Evolutionary conservation across 169 alveolate genomes (phyloP).

Genomic region (Plasmodium gonderi): DNA sequence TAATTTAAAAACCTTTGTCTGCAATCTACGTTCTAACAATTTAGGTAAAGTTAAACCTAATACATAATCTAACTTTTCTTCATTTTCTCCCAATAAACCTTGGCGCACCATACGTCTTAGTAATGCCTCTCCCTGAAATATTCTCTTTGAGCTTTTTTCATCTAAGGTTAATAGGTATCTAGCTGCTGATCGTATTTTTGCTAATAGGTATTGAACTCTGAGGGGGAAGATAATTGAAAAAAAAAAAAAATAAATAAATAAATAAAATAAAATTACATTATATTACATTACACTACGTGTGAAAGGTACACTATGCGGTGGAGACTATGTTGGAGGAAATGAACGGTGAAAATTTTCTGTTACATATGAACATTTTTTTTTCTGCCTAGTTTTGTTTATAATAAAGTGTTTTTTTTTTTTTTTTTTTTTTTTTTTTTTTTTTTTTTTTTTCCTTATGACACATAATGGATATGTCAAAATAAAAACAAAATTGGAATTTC

Average conservation of each 20-base stretch:
- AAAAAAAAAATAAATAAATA: neutral
- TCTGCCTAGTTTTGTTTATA: neutral
- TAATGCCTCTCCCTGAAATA: conserved; percentile 99
- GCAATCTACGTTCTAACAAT: conserved; percentile 99
- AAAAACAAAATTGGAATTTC: neutral
- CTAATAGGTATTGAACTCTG: conserved; percentile 97
- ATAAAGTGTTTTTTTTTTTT: neutral
- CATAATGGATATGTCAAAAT: too few relatives aligned
- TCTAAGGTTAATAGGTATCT: conserved; percentile 98
- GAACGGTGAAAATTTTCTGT: neutral
- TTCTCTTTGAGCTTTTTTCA: conserved; percentile 95
- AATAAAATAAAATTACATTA: neutral
- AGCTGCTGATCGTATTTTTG: conserved; percentile 99
- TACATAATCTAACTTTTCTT: conserved; percentile 98
- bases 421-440: neutral
- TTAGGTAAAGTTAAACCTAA: conserved; percentile 97
- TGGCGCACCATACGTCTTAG: conserved; percentile 98
- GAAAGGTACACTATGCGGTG: too few relatives aligned
- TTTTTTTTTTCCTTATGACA: neutral
- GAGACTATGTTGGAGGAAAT: too few relatives aligned
- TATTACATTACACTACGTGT: too few relatives aligned
- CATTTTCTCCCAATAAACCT: conserved; percentile 97
- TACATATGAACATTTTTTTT: neutral
- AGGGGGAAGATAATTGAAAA: neutral
- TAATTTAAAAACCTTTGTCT: conserved; percentile 97